Percentiles rank a stretch among this genome's conserved stretches.
Conservation (phyloP, 106 monocot species). For the Chionographis japonica region DNA sequence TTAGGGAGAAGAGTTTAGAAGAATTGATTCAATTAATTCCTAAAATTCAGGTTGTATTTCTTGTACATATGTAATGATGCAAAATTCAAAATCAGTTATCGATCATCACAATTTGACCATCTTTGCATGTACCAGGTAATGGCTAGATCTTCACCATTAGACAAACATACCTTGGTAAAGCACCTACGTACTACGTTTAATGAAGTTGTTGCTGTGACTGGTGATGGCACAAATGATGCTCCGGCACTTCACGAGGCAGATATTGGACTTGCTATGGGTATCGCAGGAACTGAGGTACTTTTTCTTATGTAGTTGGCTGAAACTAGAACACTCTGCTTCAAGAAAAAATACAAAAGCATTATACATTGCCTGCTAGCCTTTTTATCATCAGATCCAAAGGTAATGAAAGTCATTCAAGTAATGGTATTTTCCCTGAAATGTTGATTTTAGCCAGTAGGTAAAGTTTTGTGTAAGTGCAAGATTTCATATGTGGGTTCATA, state of each 20-base stretch:
- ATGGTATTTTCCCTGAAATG: too few relatives aligned
- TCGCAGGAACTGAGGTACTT: slow-evolving; percentile 60
- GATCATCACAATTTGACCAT: background rate
- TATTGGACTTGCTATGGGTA: slow-evolving; percentile 60
- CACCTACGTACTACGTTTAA: slow-evolving; percentile 30
- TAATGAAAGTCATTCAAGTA: too few relatives aligned
- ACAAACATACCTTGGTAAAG: slow-evolving; percentile 46
- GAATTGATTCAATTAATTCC: slow-evolving; percentile 40
- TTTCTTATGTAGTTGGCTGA: background rate
- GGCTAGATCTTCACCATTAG: slow-evolving; percentile 55
- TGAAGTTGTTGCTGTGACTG: slow-evolving; percentile 65
- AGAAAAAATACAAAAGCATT: too few relatives aligned
- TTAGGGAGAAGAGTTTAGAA: slow-evolving; percentile 33
- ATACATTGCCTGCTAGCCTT: too few relatives aligned
- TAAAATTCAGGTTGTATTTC: slow-evolving; percentile 25
- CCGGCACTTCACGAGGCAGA: slow-evolving; percentile 53
- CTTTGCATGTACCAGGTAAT: slow-evolving; percentile 30
- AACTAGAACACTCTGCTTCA: too few relatives aligned
- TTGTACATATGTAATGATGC: background rate
- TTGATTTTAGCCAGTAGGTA: too few relatives aligned
- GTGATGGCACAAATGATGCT: slow-evolving; percentile 67
- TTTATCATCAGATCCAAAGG: too few relatives aligned
- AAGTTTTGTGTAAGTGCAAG: too few relatives aligned
- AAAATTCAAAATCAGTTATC: background rate
- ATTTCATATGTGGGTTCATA: too few relatives aligned